A percentile compares a stretch with the other conserved stretches of the same genome.
phyloP scores from a whole-genome alignment of 2,329 filamentous ascomycete species.

The Triangularia setosa region DNA sequence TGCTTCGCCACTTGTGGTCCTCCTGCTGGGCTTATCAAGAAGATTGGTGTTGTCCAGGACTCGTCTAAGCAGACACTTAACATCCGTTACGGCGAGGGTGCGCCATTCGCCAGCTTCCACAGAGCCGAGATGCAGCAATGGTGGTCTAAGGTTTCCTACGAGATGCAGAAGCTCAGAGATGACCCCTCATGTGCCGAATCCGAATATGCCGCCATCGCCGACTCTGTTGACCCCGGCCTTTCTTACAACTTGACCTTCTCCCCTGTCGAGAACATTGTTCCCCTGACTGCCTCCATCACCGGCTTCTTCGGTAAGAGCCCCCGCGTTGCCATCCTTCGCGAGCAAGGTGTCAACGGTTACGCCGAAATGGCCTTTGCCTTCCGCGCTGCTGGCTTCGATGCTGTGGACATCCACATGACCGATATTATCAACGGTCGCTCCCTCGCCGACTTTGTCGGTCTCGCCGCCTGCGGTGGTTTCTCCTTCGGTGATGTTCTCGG shows the following conservation, averaged over 20 bases:
- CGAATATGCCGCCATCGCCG: conserved; percentile 71
- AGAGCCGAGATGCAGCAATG: conserved; percentile 75
- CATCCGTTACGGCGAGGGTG: conserved; percentile 66
- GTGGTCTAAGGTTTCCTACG: conserved; percentile 84
- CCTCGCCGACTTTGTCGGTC: conserved; percentile 76
- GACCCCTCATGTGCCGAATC: conserved; percentile 82
- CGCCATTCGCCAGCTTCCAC: conserved; percentile 62
- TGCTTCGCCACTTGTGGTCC: conserved; percentile 90
- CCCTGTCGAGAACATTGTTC: conserved; percentile 71
- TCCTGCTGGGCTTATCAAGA: conserved; percentile 74
- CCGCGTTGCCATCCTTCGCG: conserved; percentile 85
- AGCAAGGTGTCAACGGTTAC: conserved; percentile 93
- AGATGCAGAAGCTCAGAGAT: conserved; percentile 87
- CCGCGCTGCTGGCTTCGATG: conserved; percentile 82
- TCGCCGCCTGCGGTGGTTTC: conserved; percentile 96
- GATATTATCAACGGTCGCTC: conserved; percentile 79
- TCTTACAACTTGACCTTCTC: conserved; percentile 79
- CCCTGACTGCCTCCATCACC: conserved; percentile 60
- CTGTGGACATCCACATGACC: conserved; percentile 95
- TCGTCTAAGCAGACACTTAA: conserved; percentile 69
- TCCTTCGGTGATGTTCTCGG: conserved; percentile 85
- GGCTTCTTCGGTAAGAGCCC: conserved; percentile 55
- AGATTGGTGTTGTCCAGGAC: conserved; percentile 72
- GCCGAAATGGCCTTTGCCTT: conserved; percentile 99
- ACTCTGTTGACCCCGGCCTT: conserved; percentile 76